Evolutionary conservation across 495 filamentous ascomycete species (phyloP).

Genomic region (Aspergillus panamensis): DNA sequence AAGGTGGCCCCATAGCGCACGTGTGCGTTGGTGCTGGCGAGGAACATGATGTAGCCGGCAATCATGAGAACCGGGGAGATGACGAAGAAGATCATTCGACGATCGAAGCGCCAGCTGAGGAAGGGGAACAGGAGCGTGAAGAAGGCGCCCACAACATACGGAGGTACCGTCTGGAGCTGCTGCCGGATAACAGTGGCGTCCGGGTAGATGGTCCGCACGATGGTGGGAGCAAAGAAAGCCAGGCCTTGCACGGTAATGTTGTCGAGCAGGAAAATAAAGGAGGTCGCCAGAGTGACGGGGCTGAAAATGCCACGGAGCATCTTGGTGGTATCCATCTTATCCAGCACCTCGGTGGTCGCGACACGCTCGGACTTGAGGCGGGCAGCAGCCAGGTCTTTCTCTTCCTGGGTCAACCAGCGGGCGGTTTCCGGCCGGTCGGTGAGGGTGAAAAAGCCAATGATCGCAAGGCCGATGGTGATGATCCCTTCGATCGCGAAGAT

Average conservation of each 20-base stretch:
- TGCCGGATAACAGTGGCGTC: constrained; percentile 50
- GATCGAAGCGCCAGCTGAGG: constrained; percentile 57
- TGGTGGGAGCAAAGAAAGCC: constrained; percentile 71
- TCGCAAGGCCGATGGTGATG: constrained; percentile 57
- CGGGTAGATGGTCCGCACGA: constrained; percentile 62
- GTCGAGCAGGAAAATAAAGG: constrained; percentile 51
- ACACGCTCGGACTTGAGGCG: constrained; percentile 63
- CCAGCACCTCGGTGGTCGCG: constrained; percentile 58
- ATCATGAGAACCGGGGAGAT: constrained; percentile 53
- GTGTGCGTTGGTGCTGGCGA: constrained; percentile 48
- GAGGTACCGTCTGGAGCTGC: constrained; percentile 68
- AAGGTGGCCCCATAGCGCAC: constrained; percentile 71
- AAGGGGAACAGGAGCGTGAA: constrained; percentile 61
- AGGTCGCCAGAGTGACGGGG: constrained; percentile 45
- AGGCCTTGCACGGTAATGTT: constrained; percentile 55
- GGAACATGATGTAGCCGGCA: constrained; percentile 69
- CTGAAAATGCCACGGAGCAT: constrained; percentile 47
- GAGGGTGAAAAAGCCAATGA: constrained; percentile 56
- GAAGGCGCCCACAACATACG: constrained; percentile 65
- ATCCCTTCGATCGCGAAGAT: constrained; percentile 76
- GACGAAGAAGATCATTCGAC: constrained; percentile 46
- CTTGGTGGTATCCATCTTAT: constrained; percentile 45
- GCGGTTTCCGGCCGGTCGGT: constrained; percentile 67
- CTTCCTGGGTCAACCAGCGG: constrained; percentile 59
- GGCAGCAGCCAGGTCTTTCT: constrained; percentile 60